Percentiles rank a stretch among this genome's conserved stretches.
These are phyloP conservation scores for Darksidea phi DNA, from an alignment of 495 filamentous ascomycete genomes.

Conservation along the genomic window DNA sequence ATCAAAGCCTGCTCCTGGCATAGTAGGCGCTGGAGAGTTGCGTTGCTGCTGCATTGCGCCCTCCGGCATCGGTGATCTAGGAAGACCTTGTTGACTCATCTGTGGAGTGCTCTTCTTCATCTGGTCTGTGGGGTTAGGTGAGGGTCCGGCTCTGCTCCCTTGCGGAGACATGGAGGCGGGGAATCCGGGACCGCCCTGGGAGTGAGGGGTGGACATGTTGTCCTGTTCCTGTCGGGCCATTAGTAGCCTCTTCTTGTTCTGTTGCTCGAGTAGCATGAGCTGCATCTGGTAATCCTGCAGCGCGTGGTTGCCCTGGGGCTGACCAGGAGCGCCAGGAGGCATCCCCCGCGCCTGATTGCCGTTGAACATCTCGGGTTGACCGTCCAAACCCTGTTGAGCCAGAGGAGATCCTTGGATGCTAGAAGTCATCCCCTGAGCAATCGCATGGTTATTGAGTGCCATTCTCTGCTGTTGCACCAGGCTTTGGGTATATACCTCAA, in stretches of 20 bases:
- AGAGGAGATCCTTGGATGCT: constrained; percentile 77
- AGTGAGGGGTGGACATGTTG: constrained; percentile 47
- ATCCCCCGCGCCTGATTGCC: constrained; percentile 48
- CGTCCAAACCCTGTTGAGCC: constrained; percentile 53
- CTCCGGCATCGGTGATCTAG: constrained; percentile 79
- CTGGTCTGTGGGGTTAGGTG: constrained; percentile 84
- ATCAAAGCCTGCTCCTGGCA: constrained; percentile 56
- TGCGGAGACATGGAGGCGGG: constrained; percentile 76
- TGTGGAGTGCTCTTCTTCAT: constrained; percentile 90
- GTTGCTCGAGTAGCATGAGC: constrained; percentile 95
- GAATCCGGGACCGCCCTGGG: constrained; percentile 51
- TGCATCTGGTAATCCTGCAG: constrained; percentile 99
- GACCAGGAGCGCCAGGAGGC: constrained; percentile 49
- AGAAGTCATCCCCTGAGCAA: constrained; percentile 61
- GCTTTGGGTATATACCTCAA: constrained; percentile 81
- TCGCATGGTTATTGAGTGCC: constrained; percentile 56
- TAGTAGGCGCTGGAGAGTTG: constrained; percentile 76
- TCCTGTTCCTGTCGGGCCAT: constrained; percentile 98
- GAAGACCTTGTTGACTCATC: constrained; percentile 69
- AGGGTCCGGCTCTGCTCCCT: constrained; percentile 75
- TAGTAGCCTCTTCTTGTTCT: constrained; percentile 95
- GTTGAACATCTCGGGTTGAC: constrained; percentile 53
- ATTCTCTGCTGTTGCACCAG: constrained; percentile 74
- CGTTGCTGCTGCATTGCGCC: constrained; percentile 69
- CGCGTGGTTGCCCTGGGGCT: constrained; percentile 77